Evolutionary conservation across 768 basidiomycete species (phyloP).

Genomic region (Xerocomellus amylosporus): DNA sequence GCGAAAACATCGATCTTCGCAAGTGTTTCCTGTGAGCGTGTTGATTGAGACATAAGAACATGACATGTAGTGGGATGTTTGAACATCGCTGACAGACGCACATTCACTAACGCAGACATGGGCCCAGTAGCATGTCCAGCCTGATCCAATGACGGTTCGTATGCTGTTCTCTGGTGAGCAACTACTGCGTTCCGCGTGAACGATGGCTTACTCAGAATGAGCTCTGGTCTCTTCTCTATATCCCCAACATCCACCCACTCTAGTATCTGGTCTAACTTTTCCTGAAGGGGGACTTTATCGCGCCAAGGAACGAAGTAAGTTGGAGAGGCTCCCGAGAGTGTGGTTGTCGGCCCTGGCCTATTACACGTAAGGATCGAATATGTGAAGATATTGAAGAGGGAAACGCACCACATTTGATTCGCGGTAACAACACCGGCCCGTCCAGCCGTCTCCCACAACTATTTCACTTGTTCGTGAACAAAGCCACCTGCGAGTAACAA

Average conservation of each 20-base stretch:
- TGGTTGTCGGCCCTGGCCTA: slow-evolving; percentile 83
- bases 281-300: slow-evolving; percentile 51
- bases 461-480: neutral
- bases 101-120: slow-evolving; percentile 66
- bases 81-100: slow-evolving; percentile 32
- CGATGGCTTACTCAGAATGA: slow-evolving; percentile 60
- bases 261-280: slow-evolving; percentile 76
- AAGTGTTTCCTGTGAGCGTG: slow-evolving; percentile 53
- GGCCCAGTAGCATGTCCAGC: slow-evolving; percentile 76
- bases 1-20: slow-evolving; percentile 71
- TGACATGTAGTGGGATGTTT: neutral
- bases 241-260: slow-evolving; percentile 78
- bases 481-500: neutral
- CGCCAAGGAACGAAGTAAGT: slow-evolving; percentile 81
- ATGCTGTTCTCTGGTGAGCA: slow-evolving; percentile 43
- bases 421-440: slow-evolving; percentile 73
- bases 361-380: neutral
- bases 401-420: slow-evolving; percentile 85
- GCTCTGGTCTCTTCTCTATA: slow-evolving; percentile 65
- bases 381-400: neutral
- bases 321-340: slow-evolving; percentile 58
- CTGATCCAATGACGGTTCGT: slow-evolving; percentile 85
- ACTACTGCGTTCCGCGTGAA: neutral
- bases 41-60: neutral
- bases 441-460: slow-evolving; percentile 91